Conservation (phyloP, 805 yeast species). For the Teunomyces kruisii region DNA sequence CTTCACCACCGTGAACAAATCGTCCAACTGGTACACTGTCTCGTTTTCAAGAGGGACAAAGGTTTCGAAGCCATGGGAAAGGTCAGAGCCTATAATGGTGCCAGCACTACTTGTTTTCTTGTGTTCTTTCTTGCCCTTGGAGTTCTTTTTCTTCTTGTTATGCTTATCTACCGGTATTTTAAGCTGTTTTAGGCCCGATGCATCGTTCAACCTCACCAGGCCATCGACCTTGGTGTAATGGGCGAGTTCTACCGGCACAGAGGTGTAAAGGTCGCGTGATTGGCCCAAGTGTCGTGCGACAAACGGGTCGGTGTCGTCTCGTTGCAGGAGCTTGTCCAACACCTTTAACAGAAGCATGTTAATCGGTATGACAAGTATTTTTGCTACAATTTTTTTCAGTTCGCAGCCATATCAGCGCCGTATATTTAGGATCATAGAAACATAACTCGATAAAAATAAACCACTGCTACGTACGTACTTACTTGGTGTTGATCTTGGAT, state of each 20-base stretch:
- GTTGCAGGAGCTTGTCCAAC: not conserved
- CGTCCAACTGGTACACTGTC: slow-evolving; percentile 16
- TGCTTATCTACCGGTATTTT: not conserved
- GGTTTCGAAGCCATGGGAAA: slow-evolving; percentile 16
- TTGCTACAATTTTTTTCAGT: not conserved
- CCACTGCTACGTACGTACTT: too few relatives aligned
- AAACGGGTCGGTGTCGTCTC: not conserved
- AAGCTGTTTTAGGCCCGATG: slow-evolving; percentile 5
- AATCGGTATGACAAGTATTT: not conserved
- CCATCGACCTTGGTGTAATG: not conserved
- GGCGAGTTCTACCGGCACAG: not conserved
- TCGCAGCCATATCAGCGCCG: not conserved
- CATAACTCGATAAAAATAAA: not conserved
- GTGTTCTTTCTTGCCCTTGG: slow-evolving; percentile 4
- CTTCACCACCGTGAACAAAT: slow-evolving; percentile 11
- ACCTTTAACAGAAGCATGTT: not conserved
- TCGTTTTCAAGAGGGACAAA: slow-evolving; percentile 10
- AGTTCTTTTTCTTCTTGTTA: not conserved
- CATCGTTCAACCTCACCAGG: slow-evolving; percentile 5
- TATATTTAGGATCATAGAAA: not conserved
- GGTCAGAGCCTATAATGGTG: slow-evolving; percentile 17
- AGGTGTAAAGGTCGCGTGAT: slow-evolving; percentile 1
- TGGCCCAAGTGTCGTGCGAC: not conserved
- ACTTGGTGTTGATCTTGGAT: slow-evolving; percentile 4
- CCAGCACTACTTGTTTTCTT: slow-evolving; percentile 6